Evolutionary conservation across 176 grass and related monocot genomes (phyloP), one percentile per base, ranked within the genome.

Genomic region (Bromus sterilis): DNA sequence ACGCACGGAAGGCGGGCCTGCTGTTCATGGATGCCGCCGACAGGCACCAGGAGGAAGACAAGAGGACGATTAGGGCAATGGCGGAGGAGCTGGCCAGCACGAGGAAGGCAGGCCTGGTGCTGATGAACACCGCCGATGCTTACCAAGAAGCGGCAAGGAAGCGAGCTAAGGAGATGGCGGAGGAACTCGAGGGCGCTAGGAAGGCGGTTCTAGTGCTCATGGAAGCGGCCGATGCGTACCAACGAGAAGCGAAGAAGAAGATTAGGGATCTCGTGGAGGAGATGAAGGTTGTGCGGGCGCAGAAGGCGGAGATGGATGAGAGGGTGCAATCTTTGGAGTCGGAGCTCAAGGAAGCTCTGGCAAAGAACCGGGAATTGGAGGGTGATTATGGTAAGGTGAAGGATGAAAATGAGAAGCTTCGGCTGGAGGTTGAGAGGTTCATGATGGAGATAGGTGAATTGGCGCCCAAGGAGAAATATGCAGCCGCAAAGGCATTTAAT

Each of bases 61-160:
- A 42, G 37, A 24, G 42, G 66, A 21, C 42, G 26, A 70, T 70
- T 70, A 70, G 66, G n/a, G 37, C 66, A 26, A 70, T 8, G 36
- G 37, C 23, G 42, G 66, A 70, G 37, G 66, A 70, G 15, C 26
- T 70, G 37, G 66, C 2, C 37, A 42, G 26, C 66, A 70, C 23
- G 37, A 70, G 66, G 66, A 70, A 70, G 66, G 66, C 37, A 15
- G n/a, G 66, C 7, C 66, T 70, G 21, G 11, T 70, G 37, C 37
- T 70, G 26, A 43, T 70, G 32, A 28, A 70, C 11, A 14, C 37
- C 37, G 37, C 66, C 4, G 66, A 70, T 70, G 42, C 23, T 5
- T 70, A 70, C 37, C 66, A 70, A 70, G 66, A 70, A 70, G 21
- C 12, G 37, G n/a, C 66, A 70, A 70, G 37, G 66, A 70, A 70